Base-by-base conservation (phyloP, 257 asterid genomes). In the Marsdenia floribunda region DNA sequence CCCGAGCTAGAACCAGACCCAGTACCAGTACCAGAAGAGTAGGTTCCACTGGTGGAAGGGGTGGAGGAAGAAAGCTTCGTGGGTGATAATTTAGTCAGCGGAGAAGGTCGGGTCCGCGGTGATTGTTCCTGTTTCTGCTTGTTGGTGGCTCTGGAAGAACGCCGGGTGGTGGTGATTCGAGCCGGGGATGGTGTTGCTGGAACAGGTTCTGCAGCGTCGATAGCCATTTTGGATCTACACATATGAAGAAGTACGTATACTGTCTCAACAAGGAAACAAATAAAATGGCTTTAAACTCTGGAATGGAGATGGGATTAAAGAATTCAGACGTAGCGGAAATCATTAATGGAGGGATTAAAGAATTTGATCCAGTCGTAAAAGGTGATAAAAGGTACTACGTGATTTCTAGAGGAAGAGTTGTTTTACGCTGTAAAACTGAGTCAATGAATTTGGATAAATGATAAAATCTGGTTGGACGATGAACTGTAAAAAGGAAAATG, bases 151-250 rank as follows among this genome's bases (percentile, higher is more conserved):
- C 65, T 33, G 57, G 60, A 33, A 37, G 76, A 42, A 44, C 75
- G 77, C 0, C 61, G n/a, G 70, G 76, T 42, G 76, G 57, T 13
- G 64, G 76, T 42, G 79, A 55, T 13, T 15, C 10, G 42, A 46
- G 61, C 13, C 46, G 68, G 11, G n/a, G 52, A 40, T 11, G 70
- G 33, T 4, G 59, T 19, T 4, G 65, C 7, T 1, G 76, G 79
- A 7, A 69, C 29, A 5, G 87, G 87, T 26, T 79, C 37, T 22
- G 82, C 73, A 33, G 85, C 87, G 40, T 76, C 58, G 10, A 73
- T 73, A 10, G 87, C 81, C 85, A 84, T 81, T 81, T 84, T 84
- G 52, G 80, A 68, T 76, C 76, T 79, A 80, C 87, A 84, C 87
- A 84, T 84, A 61, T 3, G 72, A 61, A 10, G 44, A 21, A 12